phyloP scores from a whole-genome alignment of 805 yeast genomes.

The Yamadazyma ubonensis region DNA sequence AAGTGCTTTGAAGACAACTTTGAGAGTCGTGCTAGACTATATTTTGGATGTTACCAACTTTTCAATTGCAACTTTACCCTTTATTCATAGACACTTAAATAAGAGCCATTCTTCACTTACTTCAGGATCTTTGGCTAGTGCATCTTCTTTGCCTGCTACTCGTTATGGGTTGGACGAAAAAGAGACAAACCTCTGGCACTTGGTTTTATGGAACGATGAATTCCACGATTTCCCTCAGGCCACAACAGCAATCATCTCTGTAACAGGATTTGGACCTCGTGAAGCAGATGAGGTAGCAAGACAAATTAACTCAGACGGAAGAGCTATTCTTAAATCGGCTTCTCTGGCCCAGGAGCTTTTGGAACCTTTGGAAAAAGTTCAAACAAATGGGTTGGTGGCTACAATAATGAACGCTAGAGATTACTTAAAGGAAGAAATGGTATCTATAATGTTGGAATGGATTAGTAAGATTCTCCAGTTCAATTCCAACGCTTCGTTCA shows the following conservation, averaged over 20 bases:
- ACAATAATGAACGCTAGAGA: conserved; percentile 54
- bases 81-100: conserved; percentile 31
- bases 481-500: conserved; percentile 19
- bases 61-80: conserved; percentile 40
- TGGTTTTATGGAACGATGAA: conserved; percentile 79
- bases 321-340: conserved; percentile 45
- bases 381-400: conserved; percentile 53
- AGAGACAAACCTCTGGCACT: conserved; percentile 40
- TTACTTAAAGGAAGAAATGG: conserved; percentile 47
- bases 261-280: conserved; percentile 23
- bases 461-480: conserved; percentile 36
- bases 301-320: conserved; percentile 50
- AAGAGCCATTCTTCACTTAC: conserved; percentile 23
- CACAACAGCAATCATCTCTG: conserved; percentile 41
- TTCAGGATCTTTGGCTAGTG: conserved; percentile 27
- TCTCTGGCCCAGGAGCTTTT: conserved; percentile 21
- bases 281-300: conserved; percentile 39
- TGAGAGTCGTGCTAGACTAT: conserved; percentile 39
- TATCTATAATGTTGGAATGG: conserved; percentile 52
- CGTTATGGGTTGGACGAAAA: conserved; percentile 34
- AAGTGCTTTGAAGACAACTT: conserved; percentile 24
- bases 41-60: conserved; percentile 43
- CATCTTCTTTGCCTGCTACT: conserved; percentile 29
- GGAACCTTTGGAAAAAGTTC: conserved; percentile 38
- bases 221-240: conserved; percentile 62